A percentile compares a stretch with the other conserved stretches of the same genome.
phyloP scores from a whole-genome alignment of 257 asterid species.

The Solanum lycopersicoides region DNA sequence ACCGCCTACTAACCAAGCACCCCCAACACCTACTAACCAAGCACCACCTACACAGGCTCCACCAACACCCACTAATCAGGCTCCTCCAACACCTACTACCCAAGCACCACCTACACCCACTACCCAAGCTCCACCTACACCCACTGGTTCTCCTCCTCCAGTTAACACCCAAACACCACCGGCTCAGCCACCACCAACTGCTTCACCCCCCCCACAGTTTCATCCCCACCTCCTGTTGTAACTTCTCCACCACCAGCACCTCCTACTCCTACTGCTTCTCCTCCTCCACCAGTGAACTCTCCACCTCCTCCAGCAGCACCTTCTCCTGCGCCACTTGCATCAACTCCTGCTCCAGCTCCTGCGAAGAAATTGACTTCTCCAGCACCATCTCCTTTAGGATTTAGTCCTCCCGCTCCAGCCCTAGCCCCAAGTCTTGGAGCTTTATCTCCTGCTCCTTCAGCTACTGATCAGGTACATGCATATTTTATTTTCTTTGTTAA shows the following conservation, averaged over 20 bases:
- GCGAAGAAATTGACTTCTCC: neutral
- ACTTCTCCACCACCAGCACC: constrained; percentile 1
- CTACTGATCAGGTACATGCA: constrained; percentile 5
- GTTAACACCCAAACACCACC: constrained; percentile 22
- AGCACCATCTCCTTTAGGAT: constrained; percentile 1
- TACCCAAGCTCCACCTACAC: constrained; percentile 21
- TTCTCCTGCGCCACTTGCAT: neutral
- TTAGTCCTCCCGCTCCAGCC: constrained; percentile 7
- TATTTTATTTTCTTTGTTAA: neutral
- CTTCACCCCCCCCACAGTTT: neutral
- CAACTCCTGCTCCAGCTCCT: constrained; percentile 1
- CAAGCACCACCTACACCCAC: constrained; percentile 16
- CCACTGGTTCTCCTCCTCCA: constrained; percentile 27
- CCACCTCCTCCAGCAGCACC: constrained; percentile 1
- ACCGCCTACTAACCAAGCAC: neutral
- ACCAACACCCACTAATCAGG: neutral
- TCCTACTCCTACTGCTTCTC: neutral
- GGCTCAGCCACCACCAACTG: constrained; percentile 18
- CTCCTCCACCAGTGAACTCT: neutral
- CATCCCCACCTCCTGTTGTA: constrained; percentile 2
- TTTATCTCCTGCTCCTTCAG: constrained; percentile 9
- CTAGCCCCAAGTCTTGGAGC: constrained; percentile 4
- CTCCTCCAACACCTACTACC: neutral
- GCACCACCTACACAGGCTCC: neutral
- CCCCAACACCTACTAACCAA: neutral